Percentiles rank a stretch among this genome's conserved stretches.
Conservation (phyloP, 768 basidiomycete genomes). For the Termitomyces sp. region DNA sequence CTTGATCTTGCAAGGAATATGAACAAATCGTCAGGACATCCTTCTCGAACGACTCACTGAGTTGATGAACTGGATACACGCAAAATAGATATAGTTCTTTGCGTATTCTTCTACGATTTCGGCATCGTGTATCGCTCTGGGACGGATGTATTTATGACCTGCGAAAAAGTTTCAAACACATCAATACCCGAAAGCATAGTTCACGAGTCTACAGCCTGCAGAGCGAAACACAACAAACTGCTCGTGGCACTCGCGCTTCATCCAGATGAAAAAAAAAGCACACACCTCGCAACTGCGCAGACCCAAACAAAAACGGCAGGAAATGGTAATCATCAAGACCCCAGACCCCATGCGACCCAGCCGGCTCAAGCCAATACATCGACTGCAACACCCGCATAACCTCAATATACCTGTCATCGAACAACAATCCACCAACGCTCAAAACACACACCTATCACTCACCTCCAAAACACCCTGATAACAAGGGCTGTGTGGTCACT, state of each 20-base stretch:
- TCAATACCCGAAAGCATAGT: neutral
- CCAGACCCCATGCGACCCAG: constrained; percentile 99
- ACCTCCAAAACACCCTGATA: constrained; percentile 87
- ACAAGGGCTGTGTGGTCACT: constrained; percentile 75
- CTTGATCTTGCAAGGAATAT: constrained; percentile 60
- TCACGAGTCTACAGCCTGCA: neutral
- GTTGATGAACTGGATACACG: constrained; percentile 94
- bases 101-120: constrained; percentile 92
- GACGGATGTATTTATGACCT: constrained; percentile 88
- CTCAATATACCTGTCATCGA: constrained; percentile 63
- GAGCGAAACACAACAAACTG: neutral
- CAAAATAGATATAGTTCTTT: constrained; percentile 94
- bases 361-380: constrained; percentile 96
- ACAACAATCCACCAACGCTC: constrained; percentile 29
- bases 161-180: neutral
- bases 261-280: neutral
- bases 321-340: constrained; percentile 97
- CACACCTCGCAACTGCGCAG: constrained; percentile 69
- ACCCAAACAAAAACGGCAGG: constrained; percentile 84
- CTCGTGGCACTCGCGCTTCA: neutral
- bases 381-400: constrained; percentile 87
- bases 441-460: constrained; percentile 8
- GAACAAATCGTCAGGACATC: neutral
- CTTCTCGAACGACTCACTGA: constrained; percentile 48
- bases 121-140: constrained; percentile 87